Evolutionary conservation across 768 basidiomycete species (phyloP), one percentile per base, ranked within the genome.

Genomic region (Lactarius pseudohatsudake): DNA sequence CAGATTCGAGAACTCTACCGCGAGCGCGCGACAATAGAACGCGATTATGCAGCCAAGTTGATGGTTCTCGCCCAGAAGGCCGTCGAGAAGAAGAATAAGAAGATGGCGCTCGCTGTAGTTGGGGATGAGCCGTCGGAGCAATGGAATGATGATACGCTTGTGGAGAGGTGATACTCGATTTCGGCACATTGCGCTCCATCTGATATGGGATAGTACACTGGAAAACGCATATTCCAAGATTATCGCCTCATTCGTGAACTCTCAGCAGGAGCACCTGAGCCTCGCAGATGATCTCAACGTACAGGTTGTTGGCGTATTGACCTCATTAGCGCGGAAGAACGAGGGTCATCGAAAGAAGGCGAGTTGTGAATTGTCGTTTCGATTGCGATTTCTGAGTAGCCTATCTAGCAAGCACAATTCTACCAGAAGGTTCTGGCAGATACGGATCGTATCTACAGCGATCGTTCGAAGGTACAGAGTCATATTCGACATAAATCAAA

Each of bases 1-100:
- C 67, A 93, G 92, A 83, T 90, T 61, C 85, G 89, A 64, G 91
- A 93, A 55, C 71, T 94, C 59, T 88, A 91, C 72, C 79, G 80
- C 53, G 88, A 88, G 59, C 83, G 87, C 55, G 85, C 79, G 11
- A 81, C 79, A 8, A 78, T 94, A 13, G 92, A 94, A 75, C 85
- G 88, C 60, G 92, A 94, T 74, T 94, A 92, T 73, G 89, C 91
- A 0, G 74, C 76, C 30, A 92, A 90, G 73, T 79, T 94, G 11
- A 86, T 88, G 72, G 75, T 79, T 18, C 75, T 94, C 38, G 81
- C 81, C 9, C 86, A 83, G 75, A 92, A 87, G 73, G 86, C 87
- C 1, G 76, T 79, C 11, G 92, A 94, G 54, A 90, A 86, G 82
- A 90, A 89, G 75, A 77, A 76, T 55, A 90, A 84, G 76, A 80